Evolutionary conservation across 768 basidiomycete species (phyloP).

Genomic region (Tylopilus sp.): DNA sequence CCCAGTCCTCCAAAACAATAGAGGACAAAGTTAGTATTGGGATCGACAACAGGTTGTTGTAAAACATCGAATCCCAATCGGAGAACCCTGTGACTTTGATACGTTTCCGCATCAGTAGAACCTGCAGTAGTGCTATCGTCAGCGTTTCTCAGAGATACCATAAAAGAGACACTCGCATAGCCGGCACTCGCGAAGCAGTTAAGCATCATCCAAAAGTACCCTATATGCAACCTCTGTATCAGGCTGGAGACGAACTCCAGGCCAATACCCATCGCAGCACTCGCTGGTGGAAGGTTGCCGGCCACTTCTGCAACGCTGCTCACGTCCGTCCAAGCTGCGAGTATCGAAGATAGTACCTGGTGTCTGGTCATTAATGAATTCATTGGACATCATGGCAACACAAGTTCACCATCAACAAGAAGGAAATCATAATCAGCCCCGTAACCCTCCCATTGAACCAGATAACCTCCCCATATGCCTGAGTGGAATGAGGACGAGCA

Average conservation of each 20-base stretch:
- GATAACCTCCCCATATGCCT: conserved; percentile 97
- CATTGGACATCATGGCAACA: not conserved
- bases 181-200: conserved; percentile 90
- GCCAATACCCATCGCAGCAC: conserved; percentile 25
- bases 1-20: conserved; percentile 87
- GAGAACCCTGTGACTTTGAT: conserved; percentile 95
- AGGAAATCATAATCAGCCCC: conserved; percentile 81
- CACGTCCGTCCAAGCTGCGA: conserved; percentile 96
- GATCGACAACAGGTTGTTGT: conserved; percentile 94
- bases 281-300: conserved; percentile 24
- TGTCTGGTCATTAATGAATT: not conserved
- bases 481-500: not conserved
- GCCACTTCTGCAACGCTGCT: conserved; percentile 35
- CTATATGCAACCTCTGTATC: conserved; percentile 61
- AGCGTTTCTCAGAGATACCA: conserved; percentile 1
- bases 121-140: conserved; percentile 43
- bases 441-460: conserved; percentile 95
- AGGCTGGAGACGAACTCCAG: conserved; percentile 40
- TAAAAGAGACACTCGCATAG: conserved; percentile 57
- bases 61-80: conserved; percentile 99
- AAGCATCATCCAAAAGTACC: conserved; percentile 95
- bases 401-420: conserved; percentile 79
- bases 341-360: conserved; percentile 86
- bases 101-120: conserved; percentile 92
- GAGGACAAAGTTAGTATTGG: conserved; percentile 85